phyloP scores from a whole-genome alignment of 306 rosid genomes.

The Astragalus glycyphyllos region DNA sequence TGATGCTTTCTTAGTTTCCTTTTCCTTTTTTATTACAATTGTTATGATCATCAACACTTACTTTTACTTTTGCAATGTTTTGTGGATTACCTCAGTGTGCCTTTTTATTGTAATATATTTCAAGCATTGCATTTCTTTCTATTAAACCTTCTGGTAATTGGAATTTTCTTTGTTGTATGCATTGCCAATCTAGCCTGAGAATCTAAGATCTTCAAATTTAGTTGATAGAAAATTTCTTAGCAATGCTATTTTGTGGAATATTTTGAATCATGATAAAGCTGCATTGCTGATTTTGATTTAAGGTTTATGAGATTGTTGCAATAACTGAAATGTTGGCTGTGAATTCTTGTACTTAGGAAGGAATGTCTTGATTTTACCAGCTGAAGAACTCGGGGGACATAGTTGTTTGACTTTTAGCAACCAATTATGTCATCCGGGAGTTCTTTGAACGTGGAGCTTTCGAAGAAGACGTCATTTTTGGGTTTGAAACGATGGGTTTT shows the following conservation, averaged over 20 bases:
- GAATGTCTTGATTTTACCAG: conserved; percentile 49
- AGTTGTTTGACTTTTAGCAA: conserved; percentile 18
- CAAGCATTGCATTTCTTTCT: conserved; percentile 28
- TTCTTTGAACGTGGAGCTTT: conserved; percentile 70
- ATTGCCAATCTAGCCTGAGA: conserved; percentile 35
- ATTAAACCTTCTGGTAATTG: conserved; percentile 24
- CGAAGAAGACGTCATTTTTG: conserved; percentile 71
- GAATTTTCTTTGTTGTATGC: conserved; percentile 30
- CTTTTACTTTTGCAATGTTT: conserved; percentile 49
- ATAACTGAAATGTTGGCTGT: too few relatives aligned
- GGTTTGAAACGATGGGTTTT: conserved; percentile 88
- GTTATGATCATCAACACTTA: conserved; percentile 42
- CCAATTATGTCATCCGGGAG: conserved; percentile 61
- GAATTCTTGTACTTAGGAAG: conserved; percentile 51
- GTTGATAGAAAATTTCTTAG: conserved; percentile 19
- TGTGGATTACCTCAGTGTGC: conserved; percentile 41
- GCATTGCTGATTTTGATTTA: too few relatives aligned
- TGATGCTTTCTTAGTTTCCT: conserved; percentile 65
- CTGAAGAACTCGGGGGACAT: too few relatives aligned
- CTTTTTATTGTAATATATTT: conserved; percentile 37
- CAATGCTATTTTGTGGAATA: background rate
- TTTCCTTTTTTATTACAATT: conserved; percentile 46
- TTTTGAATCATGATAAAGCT: conserved; percentile 12
- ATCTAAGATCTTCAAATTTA: conserved; percentile 30
- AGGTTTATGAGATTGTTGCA: too few relatives aligned